phyloP scores from a whole-genome alignment of 768 basidiomycete species.

The Termitomyces bulborhizus region DNA sequence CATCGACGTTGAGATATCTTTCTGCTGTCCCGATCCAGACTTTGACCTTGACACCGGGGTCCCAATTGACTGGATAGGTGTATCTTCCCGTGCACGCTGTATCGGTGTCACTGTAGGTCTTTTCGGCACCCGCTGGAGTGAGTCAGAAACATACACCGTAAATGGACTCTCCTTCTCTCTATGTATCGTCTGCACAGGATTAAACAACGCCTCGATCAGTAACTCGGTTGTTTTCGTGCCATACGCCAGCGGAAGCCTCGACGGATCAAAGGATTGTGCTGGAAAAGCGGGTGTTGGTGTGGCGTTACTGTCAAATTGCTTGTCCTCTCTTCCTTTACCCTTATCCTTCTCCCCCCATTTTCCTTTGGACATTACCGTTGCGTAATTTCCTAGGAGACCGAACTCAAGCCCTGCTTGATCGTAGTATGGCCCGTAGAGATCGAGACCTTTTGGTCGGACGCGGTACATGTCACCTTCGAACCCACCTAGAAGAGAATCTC shows the following conservation, averaged over 20 bases:
- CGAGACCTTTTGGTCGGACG: conserved; percentile 44
- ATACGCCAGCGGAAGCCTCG: conserved; percentile 44
- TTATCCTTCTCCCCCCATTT: neutral
- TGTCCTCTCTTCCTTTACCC: neutral
- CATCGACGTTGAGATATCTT: neutral
- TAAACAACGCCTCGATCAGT: conserved; percentile 77
- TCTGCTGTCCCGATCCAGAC: neutral
- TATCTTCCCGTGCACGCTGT: neutral
- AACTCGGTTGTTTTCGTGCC: conserved; percentile 63
- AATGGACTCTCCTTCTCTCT: conserved; percentile 33
- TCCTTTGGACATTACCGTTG: neutral
- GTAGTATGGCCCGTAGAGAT: conserved; percentile 35
- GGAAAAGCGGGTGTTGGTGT: neutral
- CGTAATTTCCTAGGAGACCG: conserved; percentile 25
- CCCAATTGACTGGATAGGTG: neutral
- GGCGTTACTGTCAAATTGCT: conserved; percentile 9
- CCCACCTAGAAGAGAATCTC: conserved; percentile 7
- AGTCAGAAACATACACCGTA: conserved; percentile 28
- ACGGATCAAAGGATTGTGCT: conserved; percentile 27
- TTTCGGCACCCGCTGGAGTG: neutral
- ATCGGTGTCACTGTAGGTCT: conserved; percentile 1
- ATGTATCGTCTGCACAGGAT: conserved; percentile 51
- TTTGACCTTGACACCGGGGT: conserved; percentile 4
- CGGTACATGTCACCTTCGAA: conserved; percentile 45
- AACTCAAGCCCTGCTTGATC: conserved; percentile 31